phyloP scores from a whole-genome alignment of 2,329 filamentous ascomycete genomes.

The Botrytis byssoidea region DNA sequence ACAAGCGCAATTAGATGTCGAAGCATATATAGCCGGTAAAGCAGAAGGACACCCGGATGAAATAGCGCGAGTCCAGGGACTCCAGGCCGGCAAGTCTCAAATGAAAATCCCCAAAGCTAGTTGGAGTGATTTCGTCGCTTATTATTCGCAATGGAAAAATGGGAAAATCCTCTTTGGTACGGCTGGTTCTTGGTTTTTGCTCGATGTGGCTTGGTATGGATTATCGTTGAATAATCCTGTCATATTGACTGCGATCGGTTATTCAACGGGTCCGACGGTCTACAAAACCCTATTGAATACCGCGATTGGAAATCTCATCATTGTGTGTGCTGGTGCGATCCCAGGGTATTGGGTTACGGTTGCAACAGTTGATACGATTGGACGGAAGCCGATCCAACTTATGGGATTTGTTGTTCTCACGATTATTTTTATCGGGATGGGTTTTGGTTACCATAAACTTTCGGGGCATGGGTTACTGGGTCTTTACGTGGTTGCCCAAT shows the following conservation, averaged over 20 bases:
- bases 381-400: slow-evolving; percentile 76
- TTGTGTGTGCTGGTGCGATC: slow-evolving; percentile 74
- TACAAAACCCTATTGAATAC: slow-evolving; percentile 70
- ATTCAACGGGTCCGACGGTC: slow-evolving; percentile 59
- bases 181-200: slow-evolving; percentile 80
- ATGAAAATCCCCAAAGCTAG: slow-evolving; percentile 63
- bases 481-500: slow-evolving; percentile 64
- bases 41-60: slow-evolving; percentile 64
- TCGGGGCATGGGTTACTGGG: slow-evolving; percentile 53
- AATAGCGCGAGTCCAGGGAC: slow-evolving; percentile 58
- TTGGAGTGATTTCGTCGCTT: slow-evolving; percentile 66
- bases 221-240: slow-evolving; percentile 73
- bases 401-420: slow-evolving; percentile 61
- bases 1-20: slow-evolving; percentile 69
- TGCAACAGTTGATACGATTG: slow-evolving; percentile 70
- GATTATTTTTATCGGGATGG: slow-evolving; percentile 60
- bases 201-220: slow-evolving; percentile 56
- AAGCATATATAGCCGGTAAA: slow-evolving; percentile 69
- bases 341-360: slow-evolving; percentile 81
- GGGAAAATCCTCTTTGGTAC: slow-evolving; percentile 73
- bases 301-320: slow-evolving; percentile 73
- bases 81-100: slow-evolving; percentile 51
- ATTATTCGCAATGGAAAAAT: slow-evolving; percentile 72
- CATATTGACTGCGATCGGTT: slow-evolving; percentile 72
- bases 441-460: slow-evolving; percentile 57